These are phyloP conservation scores for Rhododendron griersonianum DNA, from an alignment of 148 eudicot species.

Conservation along the genomic window DNA sequence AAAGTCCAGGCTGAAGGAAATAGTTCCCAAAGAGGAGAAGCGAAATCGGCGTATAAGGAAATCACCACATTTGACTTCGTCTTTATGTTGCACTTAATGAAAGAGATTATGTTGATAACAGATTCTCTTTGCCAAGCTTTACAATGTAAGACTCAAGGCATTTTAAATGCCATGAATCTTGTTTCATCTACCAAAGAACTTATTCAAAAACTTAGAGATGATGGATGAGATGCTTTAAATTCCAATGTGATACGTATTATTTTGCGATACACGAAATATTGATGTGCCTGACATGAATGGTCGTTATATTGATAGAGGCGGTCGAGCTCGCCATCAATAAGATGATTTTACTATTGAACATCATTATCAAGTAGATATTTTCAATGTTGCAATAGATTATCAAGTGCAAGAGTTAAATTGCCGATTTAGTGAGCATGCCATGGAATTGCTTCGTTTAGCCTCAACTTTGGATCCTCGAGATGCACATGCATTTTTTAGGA, in stretches of 20 bases:
- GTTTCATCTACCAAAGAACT: no score
- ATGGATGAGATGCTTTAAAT: neutral
- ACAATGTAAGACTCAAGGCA: no score
- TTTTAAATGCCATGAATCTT: no score
- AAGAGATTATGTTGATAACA: no score
- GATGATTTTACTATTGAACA: neutral
- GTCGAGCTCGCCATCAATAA: neutral
- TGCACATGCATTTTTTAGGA: no score
- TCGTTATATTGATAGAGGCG: neutral
- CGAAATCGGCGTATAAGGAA: neutral
- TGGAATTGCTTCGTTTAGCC: no score
- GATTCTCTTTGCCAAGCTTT: no score
- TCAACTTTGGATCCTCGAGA: no score
- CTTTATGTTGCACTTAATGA: no score
- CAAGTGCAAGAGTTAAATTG: neutral
- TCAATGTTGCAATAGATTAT: neutral
- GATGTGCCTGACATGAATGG: neutral
- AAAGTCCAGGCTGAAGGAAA: no score
- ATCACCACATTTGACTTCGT: neutral
- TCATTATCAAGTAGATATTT: conserved; percentile 13
- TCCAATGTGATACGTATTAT: neutral
- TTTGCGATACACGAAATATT: neutral
- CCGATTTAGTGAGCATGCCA: no score
- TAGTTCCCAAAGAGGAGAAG: neutral
- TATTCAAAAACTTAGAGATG: no score